Evolutionary conservation across 2,329 filamentous ascomycete genomes (phyloP).

Genomic region (Diaporthe capsici): DNA sequence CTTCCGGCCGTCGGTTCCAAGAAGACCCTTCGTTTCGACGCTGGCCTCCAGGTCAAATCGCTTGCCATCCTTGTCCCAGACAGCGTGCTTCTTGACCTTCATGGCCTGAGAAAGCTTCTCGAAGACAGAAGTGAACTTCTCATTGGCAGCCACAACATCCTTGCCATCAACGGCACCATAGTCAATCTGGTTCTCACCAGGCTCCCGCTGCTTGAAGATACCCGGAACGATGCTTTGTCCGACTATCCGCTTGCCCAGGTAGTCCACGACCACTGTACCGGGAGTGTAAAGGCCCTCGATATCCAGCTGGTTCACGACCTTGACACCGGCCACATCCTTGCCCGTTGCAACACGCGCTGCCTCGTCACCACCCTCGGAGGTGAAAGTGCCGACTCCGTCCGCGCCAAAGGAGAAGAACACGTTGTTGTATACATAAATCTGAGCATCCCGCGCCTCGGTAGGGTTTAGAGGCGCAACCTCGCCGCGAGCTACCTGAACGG

Average conservation of each 20-base stretch:
- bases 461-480: slow-evolving; percentile 96
- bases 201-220: slow-evolving; percentile 98
- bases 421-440: slow-evolving; percentile 99
- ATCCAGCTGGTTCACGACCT: slow-evolving; percentile 96
- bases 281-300: slow-evolving; percentile 95
- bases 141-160: slow-evolving; percentile 91
- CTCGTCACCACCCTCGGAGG: slow-evolving; percentile 95
- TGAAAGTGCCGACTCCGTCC: slow-evolving; percentile 97
- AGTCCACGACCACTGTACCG: slow-evolving; percentile 96
- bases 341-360: slow-evolving; percentile 95
- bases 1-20: slow-evolving; percentile 95
- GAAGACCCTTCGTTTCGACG: slow-evolving; percentile 97
- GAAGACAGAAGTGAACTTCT: slow-evolving; percentile 87
- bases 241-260: slow-evolving; percentile 96
- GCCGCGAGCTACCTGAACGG: slow-evolving; percentile 90
- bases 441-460: slow-evolving; percentile 90
- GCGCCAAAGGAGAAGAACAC: slow-evolving; percentile 99
- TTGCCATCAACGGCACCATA: slow-evolving; percentile 98
- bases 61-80: slow-evolving; percentile 97
- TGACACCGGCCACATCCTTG: slow-evolving; percentile 95
- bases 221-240: slow-evolving; percentile 98
- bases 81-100: slow-evolving; percentile 92
- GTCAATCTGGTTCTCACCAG: slow-evolving; percentile 98
- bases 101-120: slow-evolving; percentile 91
- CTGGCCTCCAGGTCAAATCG: slow-evolving; percentile 93